Evolutionary conservation across 192 early-diverging fungal genomes (phyloP), one percentile per base, ranked within the genome.

Genomic region (Coemansia sp.): DNA sequence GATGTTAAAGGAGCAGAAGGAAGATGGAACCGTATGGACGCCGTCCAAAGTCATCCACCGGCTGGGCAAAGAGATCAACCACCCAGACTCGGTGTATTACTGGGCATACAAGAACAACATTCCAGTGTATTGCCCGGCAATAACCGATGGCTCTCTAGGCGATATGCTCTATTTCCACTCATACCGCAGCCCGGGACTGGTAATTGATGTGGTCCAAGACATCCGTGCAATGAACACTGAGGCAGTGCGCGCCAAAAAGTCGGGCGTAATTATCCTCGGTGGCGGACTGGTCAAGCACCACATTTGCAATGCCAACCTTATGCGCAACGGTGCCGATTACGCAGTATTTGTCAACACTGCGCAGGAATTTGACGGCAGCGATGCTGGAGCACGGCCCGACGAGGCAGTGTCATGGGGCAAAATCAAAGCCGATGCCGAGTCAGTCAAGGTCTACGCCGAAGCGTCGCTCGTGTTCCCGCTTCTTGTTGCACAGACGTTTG

Each of bases 141-240:
- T 99, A 37, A 99, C 97, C 1, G 97, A 99, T 60, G 97, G 97
- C 19, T 96, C 94, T 2, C 76, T 99, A 12, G 97, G 97, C 10
- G 97, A 99, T 70, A 98, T 99, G 97, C 91, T 99, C 64, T 99
- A 97, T 74, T 98, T 99, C 69, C 97, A 99, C 83, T 92, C 93
- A 15, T 99, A 88, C 85, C 91, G 89, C 69, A 97, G 87, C 72
- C 97, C 97, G 3, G 95, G 95, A 1, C 82, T 99, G 45, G 85
- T 98, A 23, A 84, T 99, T 47, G 97, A 99, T 67, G 85, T 99
- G 66, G 95, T 89, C 5, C 80, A 85, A 10, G 97, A 99, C 66
- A 97, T 99, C 58, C 86, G 91, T 8, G 85, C 83, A 8, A 88
- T 99, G 72, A 99, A 99, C 79, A 87, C 91, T 70, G 85, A 93